These are phyloP conservation scores for Decorospora gaudefroyi DNA, from an alignment of 2,329 filamentous ascomycete species.

Conservation along the genomic window DNA sequence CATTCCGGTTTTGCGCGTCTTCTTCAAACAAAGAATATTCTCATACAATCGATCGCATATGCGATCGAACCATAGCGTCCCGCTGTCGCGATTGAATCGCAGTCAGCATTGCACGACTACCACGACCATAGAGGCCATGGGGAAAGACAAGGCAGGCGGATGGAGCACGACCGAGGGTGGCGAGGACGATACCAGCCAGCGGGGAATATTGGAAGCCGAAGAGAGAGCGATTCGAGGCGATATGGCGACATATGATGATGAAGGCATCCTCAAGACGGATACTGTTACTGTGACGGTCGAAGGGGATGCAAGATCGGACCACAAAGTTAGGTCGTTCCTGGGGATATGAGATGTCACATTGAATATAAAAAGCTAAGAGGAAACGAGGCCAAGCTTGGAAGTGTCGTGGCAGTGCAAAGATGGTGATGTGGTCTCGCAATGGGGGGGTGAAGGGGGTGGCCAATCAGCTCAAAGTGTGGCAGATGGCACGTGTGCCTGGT, in stretches of 20 bases:
- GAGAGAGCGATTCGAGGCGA: constrained; percentile 1
- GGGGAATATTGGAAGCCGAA: constrained; percentile 8
- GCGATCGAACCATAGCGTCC: not conserved
- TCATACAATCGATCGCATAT: not conserved
- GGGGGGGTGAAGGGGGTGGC: too few relatives aligned
- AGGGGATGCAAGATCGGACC: constrained; percentile 1
- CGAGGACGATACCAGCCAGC: constrained; percentile 2
- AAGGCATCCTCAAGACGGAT: constrained; percentile 9
- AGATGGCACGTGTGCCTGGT: too few relatives aligned
- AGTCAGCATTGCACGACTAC: constrained; percentile 6
- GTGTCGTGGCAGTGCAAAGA: too few relatives aligned
- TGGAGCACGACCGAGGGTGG: constrained; percentile 2
- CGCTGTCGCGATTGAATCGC: constrained; percentile 3
- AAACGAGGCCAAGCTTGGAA: too few relatives aligned
- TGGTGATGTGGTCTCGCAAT: too few relatives aligned
- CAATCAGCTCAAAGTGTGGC: too few relatives aligned
- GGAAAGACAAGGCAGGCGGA: constrained; percentile 1
- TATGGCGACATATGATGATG: not conserved
- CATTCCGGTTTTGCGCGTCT: constrained; percentile 39
- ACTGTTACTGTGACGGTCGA: constrained; percentile 13
- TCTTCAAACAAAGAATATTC: constrained; percentile 36
- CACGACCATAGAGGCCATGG: constrained; percentile 4
- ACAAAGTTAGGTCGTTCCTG: constrained; percentile 2
- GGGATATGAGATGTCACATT: too few relatives aligned
- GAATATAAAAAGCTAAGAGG: too few relatives aligned